phyloP scores from a whole-genome alignment of 192 early-diverging fungal species.

The Backusella tuberculispora region DNA sequence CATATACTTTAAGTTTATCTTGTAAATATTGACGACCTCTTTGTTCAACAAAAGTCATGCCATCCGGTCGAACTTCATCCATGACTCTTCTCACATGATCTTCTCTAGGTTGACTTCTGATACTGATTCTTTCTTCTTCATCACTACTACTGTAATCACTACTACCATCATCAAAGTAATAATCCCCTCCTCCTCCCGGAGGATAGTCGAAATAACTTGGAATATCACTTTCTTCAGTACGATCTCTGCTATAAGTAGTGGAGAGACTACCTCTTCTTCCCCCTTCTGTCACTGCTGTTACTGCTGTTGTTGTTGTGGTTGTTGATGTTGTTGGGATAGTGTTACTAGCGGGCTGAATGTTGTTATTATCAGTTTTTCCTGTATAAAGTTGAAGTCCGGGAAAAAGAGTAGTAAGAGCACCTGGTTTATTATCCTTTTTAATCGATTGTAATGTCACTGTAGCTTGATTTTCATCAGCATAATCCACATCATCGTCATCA shows the following conservation, averaged over 20 bases:
- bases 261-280: neutral
- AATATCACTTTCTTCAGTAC: neutral
- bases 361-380: neutral
- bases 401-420: neutral
- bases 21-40: conserved; percentile 31
- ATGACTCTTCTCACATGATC: neutral
- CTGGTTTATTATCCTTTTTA: neutral
- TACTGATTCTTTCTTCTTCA: neutral
- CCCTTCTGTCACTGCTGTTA: neutral
- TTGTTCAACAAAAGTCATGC: conserved; percentile 16
- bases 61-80: conserved; percentile 13
- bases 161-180: neutral
- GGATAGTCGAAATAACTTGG: neutral
- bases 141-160: neutral
- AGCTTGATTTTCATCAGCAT: conserved; percentile 30
- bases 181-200: neutral
- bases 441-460: conserved; percentile 24
- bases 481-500: neutral
- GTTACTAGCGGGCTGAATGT: no score
- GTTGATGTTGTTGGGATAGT: neutral
- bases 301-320: neutral
- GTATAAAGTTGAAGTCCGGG: neutral
- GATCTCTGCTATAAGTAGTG: neutral
- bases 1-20: conserved; percentile 28
- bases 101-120: neutral